These are phyloP conservation scores for Malus orientalis DNA, from an alignment of 306 rosid genomes.

Conservation along the genomic window DNA sequence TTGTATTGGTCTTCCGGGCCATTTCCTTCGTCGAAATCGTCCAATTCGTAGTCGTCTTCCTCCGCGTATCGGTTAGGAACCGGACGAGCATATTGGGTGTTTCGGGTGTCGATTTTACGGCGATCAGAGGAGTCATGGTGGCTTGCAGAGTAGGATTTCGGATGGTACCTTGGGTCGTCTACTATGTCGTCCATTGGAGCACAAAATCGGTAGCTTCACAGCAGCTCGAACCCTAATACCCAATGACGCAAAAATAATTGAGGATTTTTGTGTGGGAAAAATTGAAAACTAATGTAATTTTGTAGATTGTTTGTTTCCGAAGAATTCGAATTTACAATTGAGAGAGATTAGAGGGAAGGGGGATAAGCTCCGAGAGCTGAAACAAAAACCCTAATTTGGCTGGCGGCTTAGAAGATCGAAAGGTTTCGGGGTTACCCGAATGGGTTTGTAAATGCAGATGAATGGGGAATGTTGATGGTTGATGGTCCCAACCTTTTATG, in stretches of 20 bases:
- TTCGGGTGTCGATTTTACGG: slow-evolving; percentile 34
- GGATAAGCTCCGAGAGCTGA: not conserved
- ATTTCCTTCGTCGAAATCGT: slow-evolving; percentile 19
- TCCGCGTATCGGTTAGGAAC: slow-evolving; percentile 20
- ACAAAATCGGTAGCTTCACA: not conserved
- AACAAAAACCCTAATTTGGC: not conserved
- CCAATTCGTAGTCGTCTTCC: slow-evolving; percentile 24
- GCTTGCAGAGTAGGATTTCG: slow-evolving; percentile 30
- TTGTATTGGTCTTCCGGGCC: slow-evolving; percentile 3
- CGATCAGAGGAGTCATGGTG: slow-evolving; percentile 32
- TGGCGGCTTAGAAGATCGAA: not conserved
- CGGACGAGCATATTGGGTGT: slow-evolving; percentile 26
- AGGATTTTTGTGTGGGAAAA: not conserved
- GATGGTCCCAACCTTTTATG: not conserved
- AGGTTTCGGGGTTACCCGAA: not conserved
- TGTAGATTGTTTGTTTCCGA: not conserved
- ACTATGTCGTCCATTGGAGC: slow-evolving; percentile 45
- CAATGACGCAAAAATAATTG: not conserved
- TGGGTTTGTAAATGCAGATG: not conserved
- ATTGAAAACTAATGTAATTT: not conserved
- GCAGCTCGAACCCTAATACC: slow-evolving; percentile 5
- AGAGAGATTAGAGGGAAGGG: not conserved
- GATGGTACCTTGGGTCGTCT: slow-evolving; percentile 46
- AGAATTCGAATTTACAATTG: not conserved
- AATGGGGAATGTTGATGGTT: not conserved